Evolutionary conservation across 768 basidiomycete genomes (phyloP).

Genomic region (Lyophyllum decastes): DNA sequence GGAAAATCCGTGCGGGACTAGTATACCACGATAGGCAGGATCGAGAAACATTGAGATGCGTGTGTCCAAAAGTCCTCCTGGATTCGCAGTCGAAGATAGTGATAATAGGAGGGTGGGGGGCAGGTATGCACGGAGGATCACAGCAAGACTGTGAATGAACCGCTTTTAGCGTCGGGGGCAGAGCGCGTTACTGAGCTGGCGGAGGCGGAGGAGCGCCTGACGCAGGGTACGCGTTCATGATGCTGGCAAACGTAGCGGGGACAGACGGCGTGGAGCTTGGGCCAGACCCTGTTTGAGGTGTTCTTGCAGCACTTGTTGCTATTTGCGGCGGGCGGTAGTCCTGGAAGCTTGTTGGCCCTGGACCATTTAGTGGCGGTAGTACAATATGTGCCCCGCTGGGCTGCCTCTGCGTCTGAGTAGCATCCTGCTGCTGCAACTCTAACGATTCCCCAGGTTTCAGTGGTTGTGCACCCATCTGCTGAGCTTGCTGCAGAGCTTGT

Average conservation of each 20-base stretch:
- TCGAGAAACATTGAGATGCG: background rate
- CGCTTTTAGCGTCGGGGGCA: background rate
- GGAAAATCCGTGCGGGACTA: background rate
- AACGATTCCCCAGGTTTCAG: conserved; percentile 8
- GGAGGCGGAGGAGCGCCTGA: conserved; percentile 10
- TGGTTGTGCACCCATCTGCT: conserved; percentile 20
- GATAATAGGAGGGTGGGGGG: no score
- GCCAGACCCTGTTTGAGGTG: conserved; percentile 1
- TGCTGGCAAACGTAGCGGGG: conserved; percentile 63
- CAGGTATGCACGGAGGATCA: background rate
- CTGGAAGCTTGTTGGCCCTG: conserved; percentile 5
- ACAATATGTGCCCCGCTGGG: conserved; percentile 6
- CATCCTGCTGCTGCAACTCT: conserved; percentile 5
- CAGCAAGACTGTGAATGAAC: background rate
- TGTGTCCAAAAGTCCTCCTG: background rate
- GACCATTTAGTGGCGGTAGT: background rate
- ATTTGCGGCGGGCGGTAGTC: conserved; percentile 6
- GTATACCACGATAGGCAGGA: background rate
- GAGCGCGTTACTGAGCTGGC: conserved; percentile 11
- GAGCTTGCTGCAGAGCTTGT: conserved; percentile 23
- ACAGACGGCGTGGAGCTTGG: conserved; percentile 29
- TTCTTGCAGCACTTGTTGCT: conserved; percentile 6
- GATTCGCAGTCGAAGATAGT: background rate
- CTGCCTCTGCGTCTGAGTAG: background rate
- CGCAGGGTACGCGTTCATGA: conserved; percentile 69